These are phyloP conservation scores for Scortechinia acanthostroma DNA, from an alignment of 2,329 filamentous ascomycete genomes.

Conservation along the genomic window DNA sequence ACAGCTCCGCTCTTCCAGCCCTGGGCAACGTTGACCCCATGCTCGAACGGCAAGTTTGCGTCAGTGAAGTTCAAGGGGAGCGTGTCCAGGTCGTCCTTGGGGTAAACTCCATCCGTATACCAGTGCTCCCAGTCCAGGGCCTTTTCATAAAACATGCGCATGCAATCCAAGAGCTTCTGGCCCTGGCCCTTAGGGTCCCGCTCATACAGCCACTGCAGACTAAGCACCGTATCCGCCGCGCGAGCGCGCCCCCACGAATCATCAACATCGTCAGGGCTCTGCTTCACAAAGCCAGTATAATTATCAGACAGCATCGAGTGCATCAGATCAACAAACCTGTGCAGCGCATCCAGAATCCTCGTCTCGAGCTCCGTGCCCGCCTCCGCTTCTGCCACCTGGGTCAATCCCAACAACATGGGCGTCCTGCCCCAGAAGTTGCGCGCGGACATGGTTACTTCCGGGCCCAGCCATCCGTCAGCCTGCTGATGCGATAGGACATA, in stretches of 20 bases:
- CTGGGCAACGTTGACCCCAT: constrained; percentile 37
- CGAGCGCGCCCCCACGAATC: constrained; percentile 11
- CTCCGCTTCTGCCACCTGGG: constrained; percentile 21
- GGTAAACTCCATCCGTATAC: constrained; percentile 23
- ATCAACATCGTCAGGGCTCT: constrained; percentile 4
- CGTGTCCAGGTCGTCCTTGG: constrained; percentile 22
- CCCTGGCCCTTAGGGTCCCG: constrained; percentile 12
- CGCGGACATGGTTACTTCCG: too few species aligned
- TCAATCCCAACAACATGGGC: constrained; percentile 19
- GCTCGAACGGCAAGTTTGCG: constrained; percentile 26
- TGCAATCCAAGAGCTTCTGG: constrained; percentile 16
- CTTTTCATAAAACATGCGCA: constrained; percentile 14
- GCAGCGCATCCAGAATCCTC: constrained; percentile 8
- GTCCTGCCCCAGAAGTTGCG: too few species aligned
- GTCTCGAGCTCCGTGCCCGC: too few species aligned
- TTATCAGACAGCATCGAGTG: constrained; percentile 10
- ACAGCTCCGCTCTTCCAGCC: constrained; percentile 15
- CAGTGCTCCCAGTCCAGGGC: constrained; percentile 28
- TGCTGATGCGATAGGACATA: constrained; percentile 31
- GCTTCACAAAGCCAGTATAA: constrained; percentile 8
- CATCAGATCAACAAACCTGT: constrained; percentile 9
- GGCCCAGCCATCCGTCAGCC: constrained; percentile 44
- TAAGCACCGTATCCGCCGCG: constrained; percentile 11
- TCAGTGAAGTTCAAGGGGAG: constrained; percentile 17
- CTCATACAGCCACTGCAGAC: constrained; percentile 19